phyloP scores from a whole-genome alignment of 2,329 filamentous ascomycete genomes.

The Pseudocercospora vitis region DNA sequence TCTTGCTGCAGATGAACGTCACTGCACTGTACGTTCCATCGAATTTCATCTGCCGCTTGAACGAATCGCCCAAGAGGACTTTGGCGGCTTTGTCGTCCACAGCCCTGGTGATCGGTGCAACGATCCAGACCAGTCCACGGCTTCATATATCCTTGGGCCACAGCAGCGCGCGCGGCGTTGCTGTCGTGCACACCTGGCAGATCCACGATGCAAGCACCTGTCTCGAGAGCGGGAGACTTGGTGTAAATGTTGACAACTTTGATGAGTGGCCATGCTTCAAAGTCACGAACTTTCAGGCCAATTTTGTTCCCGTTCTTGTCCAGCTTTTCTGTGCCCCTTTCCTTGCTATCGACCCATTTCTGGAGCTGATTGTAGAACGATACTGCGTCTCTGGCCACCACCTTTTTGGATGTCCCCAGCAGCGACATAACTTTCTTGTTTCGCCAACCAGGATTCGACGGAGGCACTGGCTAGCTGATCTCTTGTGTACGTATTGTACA shows the following conservation, averaged over 20 bases:
- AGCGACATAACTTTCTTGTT: conserved; percentile 43
- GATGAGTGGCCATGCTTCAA: conserved; percentile 54
- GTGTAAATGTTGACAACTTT: conserved; percentile 55
- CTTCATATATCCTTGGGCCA: conserved; percentile 61
- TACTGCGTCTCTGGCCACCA: conserved; percentile 42
- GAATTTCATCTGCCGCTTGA: conserved; percentile 60
- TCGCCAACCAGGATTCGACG: conserved; percentile 46
- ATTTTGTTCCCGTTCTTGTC: conserved; percentile 37
- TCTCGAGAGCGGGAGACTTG: conserved; percentile 53
- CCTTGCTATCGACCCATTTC: conserved; percentile 57
- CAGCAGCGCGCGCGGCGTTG: conserved; percentile 59
- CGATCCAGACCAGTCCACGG: conserved; percentile 63
- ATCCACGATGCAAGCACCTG: conserved; percentile 58
- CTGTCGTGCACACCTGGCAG: conserved; percentile 61
- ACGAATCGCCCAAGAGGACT: conserved; percentile 56
- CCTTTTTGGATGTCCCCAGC: conserved; percentile 49
- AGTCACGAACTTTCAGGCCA: conserved; percentile 34
- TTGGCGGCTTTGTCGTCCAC: conserved; percentile 62
- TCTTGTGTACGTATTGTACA: conserved; percentile 48
- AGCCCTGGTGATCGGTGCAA: conserved; percentile 61
- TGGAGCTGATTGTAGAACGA: conserved; percentile 51
- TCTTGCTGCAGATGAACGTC: conserved; percentile 64
- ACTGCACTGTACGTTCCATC: conserved; percentile 56
- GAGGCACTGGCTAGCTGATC: conserved; percentile 41
- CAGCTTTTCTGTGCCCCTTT: conserved; percentile 43